phyloP scores from a whole-genome alignment of 2,329 filamentous ascomycete species.

The Lasiodiplodia sp. region DNA sequence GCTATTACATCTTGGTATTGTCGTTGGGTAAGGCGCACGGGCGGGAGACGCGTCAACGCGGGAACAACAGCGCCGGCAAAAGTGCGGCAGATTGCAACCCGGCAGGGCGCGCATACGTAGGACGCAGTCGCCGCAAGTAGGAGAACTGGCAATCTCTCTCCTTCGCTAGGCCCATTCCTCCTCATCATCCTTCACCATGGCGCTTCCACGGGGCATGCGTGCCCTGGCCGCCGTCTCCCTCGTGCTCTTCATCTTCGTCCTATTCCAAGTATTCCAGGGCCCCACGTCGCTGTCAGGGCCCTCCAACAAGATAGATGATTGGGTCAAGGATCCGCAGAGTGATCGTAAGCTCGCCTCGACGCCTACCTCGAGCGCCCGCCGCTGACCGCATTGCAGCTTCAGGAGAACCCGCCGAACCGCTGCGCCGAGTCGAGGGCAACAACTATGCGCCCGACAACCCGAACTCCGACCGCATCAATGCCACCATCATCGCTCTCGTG shows the following conservation, averaged over 20 bases:
- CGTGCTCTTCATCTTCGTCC: slow-evolving; percentile 77
- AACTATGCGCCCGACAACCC: slow-evolving; percentile 79
- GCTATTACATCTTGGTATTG: slow-evolving; percentile 23
- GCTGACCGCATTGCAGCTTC: slow-evolving; percentile 64
- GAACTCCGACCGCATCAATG: slow-evolving; percentile 85
- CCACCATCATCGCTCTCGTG: slow-evolving; percentile 89
- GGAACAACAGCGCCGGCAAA: slow-evolving; percentile 5
- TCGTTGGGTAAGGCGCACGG: slow-evolving; percentile 22
- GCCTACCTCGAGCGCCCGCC: not conserved
- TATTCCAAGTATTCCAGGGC: slow-evolving; percentile 75
- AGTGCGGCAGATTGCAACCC: not conserved
- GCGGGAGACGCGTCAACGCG: slow-evolving; percentile 23
- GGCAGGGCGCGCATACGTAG: slow-evolving; percentile 11
- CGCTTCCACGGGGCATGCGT: slow-evolving; percentile 83
- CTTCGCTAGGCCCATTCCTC: not conserved
- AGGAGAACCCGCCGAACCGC: slow-evolving; percentile 78
- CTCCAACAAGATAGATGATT: slow-evolving; percentile 59
- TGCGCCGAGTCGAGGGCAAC: slow-evolving; percentile 72
- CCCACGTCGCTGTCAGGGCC: slow-evolving; percentile 52
- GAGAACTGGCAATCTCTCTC: slow-evolving; percentile 11
- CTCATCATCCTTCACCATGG: slow-evolving; percentile 65
- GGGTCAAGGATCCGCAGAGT: slow-evolving; percentile 81
- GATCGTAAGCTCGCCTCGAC: slow-evolving; percentile 73
- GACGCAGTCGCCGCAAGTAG: not conserved
- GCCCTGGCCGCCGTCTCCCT: slow-evolving; percentile 75